Percentiles rank a stretch among this genome's conserved stretches.
Conservation (phyloP, 176 grass and related monocot species). For the Thinopyrum elongatum region DNA sequence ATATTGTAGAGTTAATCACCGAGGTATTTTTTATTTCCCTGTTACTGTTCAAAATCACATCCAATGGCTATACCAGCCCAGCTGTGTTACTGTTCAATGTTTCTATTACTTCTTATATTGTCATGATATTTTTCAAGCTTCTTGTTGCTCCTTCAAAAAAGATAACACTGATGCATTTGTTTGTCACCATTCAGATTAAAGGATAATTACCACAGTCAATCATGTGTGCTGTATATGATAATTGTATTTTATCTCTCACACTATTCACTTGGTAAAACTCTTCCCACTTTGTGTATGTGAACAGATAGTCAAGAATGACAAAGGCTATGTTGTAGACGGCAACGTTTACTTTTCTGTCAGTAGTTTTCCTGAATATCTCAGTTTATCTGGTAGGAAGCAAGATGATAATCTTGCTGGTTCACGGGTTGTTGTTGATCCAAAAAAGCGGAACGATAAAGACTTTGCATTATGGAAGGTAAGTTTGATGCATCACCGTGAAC, state of each 20-base stretch:
- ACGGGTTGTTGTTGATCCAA: constrained; percentile 45
- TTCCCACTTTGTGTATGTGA: neutral
- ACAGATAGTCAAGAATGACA: constrained; percentile 62
- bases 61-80: neutral
- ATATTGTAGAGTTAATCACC: constrained; percentile 80
- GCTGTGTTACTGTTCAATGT: neutral
- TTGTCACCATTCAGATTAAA: neutral
- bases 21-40: constrained; percentile 43
- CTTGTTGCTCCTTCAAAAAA: neutral
- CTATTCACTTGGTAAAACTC: neutral
- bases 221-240: neutral
- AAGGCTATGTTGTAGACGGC: constrained; percentile 55
- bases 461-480: constrained; percentile 63
- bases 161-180: neutral
- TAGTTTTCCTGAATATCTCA: constrained; percentile 48
- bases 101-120: neutral
- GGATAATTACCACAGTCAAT: too few relatives aligned
- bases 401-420: constrained; percentile 53
- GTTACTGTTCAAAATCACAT: neutral
- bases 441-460: constrained; percentile 50
- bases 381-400: constrained; percentile 46
- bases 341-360: constrained; percentile 59
- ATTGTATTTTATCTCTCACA: neutral
- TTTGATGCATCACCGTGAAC: neutral
- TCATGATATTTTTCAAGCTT: constrained; percentile 6